Percentiles rank a stretch among this genome's conserved stretches.
phyloP scores from a whole-genome alignment of 1,284 basidiomycete species.

The Golubevia pallescens region DNA sequence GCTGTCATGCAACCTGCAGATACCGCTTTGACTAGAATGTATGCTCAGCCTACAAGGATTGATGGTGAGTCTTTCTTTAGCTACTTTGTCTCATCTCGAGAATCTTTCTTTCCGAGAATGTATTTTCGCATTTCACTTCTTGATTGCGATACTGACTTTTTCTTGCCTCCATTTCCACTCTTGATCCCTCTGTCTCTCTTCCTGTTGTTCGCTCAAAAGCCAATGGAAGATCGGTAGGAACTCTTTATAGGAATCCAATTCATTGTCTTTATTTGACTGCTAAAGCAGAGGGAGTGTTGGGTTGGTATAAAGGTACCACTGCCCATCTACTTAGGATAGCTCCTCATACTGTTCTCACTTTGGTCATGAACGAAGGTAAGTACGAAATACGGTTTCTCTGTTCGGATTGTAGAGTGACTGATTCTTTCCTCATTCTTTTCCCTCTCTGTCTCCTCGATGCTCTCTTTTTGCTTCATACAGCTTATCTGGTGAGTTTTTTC shows the following conservation, averaged over 20 bases:
- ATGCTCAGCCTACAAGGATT: conserved; percentile 49
- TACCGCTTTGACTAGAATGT: conserved; percentile 51
- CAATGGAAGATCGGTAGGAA: conserved; percentile 15
- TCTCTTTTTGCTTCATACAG: too few relatives aligned
- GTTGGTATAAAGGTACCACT: conserved; percentile 62
- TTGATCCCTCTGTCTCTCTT: too few relatives aligned
- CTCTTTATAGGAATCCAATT: conserved; percentile 45
- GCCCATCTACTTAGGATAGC: conserved; percentile 55
- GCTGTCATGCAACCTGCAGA: conserved; percentile 59
- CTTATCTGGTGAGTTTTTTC: too few relatives aligned
- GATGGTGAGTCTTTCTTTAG: conserved; percentile 19
- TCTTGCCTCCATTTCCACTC: too few relatives aligned
- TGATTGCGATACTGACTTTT: too few relatives aligned
- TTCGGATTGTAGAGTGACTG: too few relatives aligned
- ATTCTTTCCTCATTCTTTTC: too few relatives aligned
- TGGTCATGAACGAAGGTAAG: conserved; percentile 35
- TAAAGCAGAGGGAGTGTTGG: conserved; percentile 51
- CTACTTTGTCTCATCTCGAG: neutral
- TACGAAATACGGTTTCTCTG: too few relatives aligned
- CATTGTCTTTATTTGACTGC: conserved; percentile 54
- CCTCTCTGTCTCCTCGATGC: too few relatives aligned
- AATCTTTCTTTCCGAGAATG: neutral
- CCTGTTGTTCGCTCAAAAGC: too few relatives aligned
- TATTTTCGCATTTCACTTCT: too few relatives aligned
- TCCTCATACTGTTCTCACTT: conserved; percentile 48